A percentile compares a stretch with the other conserved stretches of the same genome.
These are phyloP conservation scores for Primulina huaijiensis DNA, from an alignment of 257 asterid species.

Conservation along the genomic window DNA sequence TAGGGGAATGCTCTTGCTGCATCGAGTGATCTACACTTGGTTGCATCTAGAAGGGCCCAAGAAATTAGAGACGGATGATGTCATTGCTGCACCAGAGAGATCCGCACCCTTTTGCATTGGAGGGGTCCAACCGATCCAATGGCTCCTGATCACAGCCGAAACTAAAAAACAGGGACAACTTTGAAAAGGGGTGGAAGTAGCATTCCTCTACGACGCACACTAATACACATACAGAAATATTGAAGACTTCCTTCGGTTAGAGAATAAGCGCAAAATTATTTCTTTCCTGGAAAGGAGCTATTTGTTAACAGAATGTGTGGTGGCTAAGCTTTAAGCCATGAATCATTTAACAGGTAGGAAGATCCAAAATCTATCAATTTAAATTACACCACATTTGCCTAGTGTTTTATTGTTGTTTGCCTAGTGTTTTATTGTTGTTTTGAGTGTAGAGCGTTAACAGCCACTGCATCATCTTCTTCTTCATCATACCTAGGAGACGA, in stretches of 20 bases:
- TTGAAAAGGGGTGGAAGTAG: too few relatives aligned
- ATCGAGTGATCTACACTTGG: neutral
- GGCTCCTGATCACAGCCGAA: too few relatives aligned
- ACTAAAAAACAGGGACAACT: too few relatives aligned
- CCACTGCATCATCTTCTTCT: conserved; percentile 26
- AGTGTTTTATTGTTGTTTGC: too few relatives aligned
- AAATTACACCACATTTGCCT: conserved; percentile 11
- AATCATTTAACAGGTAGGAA: neutral
- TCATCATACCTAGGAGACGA: conserved; percentile 18
- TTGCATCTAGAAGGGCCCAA: too few relatives aligned
- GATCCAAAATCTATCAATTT: neutral
- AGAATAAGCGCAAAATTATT: too few relatives aligned
- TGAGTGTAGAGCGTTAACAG: conserved; percentile 27
- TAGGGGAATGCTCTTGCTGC: neutral
- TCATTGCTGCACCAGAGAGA: too few relatives aligned
- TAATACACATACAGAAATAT: too few relatives aligned
- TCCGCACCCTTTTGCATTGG: too few relatives aligned
- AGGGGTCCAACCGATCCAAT: too few relatives aligned
- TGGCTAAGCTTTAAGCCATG: conserved; percentile 3
- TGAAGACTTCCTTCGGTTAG: neutral
- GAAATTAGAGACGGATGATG: too few relatives aligned
- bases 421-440: conserved; percentile 27
- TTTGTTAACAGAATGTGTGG: neutral
- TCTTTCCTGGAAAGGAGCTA: neutral
- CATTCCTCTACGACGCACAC: too few relatives aligned